phyloP scores from a whole-genome alignment of 106 monocot species.

The Ottelia alismoides region DNA sequence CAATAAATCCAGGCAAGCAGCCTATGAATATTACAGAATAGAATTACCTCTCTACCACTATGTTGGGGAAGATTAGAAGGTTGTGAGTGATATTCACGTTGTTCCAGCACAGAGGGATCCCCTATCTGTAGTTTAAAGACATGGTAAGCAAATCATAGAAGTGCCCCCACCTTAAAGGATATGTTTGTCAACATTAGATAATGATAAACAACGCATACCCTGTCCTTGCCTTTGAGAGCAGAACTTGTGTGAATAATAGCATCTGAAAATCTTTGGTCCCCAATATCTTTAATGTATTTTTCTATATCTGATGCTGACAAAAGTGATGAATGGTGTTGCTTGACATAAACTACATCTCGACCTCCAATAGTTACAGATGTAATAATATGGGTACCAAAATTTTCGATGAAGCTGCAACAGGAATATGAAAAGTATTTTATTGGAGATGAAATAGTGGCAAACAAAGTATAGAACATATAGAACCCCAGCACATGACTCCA shows the following conservation, averaged over 20 bases:
- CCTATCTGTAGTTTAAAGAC: too few species aligned
- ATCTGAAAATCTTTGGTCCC: slow-evolving; percentile 57
- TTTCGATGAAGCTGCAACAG: slow-evolving; percentile 83
- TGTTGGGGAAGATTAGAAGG: slow-evolving; percentile 24
- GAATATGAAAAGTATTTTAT: too few species aligned
- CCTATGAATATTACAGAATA: too few species aligned
- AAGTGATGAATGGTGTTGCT: slow-evolving; percentile 70
- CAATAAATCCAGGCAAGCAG: too few species aligned
- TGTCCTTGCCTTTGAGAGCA: slow-evolving; percentile 20
- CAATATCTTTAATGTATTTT: slow-evolving; percentile 73
- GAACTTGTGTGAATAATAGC: slow-evolving; percentile 25
- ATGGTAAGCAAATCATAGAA: too few species aligned
- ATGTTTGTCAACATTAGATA: too few species aligned
- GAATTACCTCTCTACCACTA: slow-evolving; percentile 47
- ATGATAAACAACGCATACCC: slow-evolving; percentile 11
- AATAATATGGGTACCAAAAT: slow-evolving; percentile 83
- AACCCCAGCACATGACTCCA: neutral
- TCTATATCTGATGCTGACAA: slow-evolving; percentile 62
- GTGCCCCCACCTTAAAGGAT: too few species aligned
- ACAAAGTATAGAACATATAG: neutral
- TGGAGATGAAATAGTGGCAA: neutral
- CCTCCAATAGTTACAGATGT: slow-evolving; percentile 93
- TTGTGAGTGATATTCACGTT: slow-evolving; percentile 12
- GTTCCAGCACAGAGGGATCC: slow-evolving; percentile 13
- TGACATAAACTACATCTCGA: slow-evolving; percentile 88